Conservation (phyloP, 495 filamentous ascomycete species). For the Podospora anserina region DNA sequence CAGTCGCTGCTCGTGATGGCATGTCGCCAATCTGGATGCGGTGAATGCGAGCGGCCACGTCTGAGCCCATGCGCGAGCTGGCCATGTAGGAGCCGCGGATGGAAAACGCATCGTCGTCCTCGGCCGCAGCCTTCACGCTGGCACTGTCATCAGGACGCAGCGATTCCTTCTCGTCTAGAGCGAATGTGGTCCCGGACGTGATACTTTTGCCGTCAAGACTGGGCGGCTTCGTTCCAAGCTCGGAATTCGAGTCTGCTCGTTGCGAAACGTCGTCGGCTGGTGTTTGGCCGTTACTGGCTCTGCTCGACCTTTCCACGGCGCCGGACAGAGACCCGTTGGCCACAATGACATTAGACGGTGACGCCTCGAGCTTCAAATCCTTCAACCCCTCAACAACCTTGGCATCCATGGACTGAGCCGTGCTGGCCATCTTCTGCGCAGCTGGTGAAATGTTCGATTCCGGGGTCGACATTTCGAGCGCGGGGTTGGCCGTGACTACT, state of each 20-base stretch:
- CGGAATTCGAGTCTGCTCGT: conserved; percentile 62
- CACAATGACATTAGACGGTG: conserved; percentile 49
- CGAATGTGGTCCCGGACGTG: conserved; percentile 85
- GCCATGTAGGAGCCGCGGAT: conserved; percentile 66
- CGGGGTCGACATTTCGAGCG: conserved; percentile 2
- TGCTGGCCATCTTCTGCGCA: conserved; percentile 6
- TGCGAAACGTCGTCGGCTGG: conserved; percentile 49
- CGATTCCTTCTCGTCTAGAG: conserved; percentile 91
- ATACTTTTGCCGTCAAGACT: conserved; percentile 90
- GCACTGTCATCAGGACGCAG: conserved; percentile 91
- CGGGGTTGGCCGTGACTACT: conserved; percentile 6
- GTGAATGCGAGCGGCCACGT: conserved; percentile 73
- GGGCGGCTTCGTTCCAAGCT: conserved; percentile 77
- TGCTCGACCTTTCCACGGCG: conserved; percentile 32
- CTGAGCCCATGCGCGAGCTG: conserved; percentile 74
- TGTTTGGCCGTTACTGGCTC: conserved; percentile 39
- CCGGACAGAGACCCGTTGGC: conserved; percentile 45
- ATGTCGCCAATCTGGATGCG: conserved; percentile 76
- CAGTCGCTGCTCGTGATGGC: conserved; percentile 48
- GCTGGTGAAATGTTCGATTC: conserved; percentile 22
- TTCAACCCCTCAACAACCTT: conserved; percentile 40
- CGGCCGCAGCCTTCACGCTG: conserved; percentile 76
- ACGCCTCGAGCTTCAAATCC: conserved; percentile 34
- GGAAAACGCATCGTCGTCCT: conserved; percentile 83
- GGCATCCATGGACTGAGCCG: conserved; percentile 13